Conservation (phyloP, 345 rosid genomes). For the Alliaria petiolata region DNA sequence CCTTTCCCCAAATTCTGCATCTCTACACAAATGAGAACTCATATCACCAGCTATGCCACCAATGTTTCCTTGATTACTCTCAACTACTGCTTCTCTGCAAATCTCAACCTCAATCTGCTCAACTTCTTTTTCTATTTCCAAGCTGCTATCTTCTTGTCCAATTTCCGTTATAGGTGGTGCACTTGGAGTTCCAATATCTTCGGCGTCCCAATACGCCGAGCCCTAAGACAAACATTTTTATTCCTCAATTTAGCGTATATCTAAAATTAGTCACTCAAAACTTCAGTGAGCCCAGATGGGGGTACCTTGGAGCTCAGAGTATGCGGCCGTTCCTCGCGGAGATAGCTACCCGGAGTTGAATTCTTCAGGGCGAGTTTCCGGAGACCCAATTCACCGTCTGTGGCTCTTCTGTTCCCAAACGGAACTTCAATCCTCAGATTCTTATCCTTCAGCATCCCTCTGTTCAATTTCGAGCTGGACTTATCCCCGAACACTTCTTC, state of each 20-base stretch:
- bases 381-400: slow-evolving; percentile 44
- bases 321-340: slow-evolving; percentile 45
- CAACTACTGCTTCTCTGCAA: slow-evolving; percentile 32
- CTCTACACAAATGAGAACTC: slow-evolving; percentile 27
- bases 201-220: slow-evolving; percentile 32
- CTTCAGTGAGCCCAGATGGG: background rate
- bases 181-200: slow-evolving; percentile 79
- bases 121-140: slow-evolving; percentile 37
- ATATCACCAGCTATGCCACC: slow-evolving; percentile 13
- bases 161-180: slow-evolving; percentile 80
- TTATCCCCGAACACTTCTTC: slow-evolving; percentile 36
- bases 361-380: slow-evolving; percentile 20
- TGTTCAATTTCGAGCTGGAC: slow-evolving; percentile 40
- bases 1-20: slow-evolving; percentile 50
- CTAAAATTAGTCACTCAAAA: background rate
- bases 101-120: slow-evolving; percentile 32
- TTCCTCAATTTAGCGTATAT: background rate
- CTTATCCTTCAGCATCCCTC: slow-evolving; percentile 51
- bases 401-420: slow-evolving; percentile 45
- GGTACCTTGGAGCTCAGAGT: slow-evolving; percentile 42
- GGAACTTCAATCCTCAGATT: slow-evolving; percentile 73
- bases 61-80: slow-evolving; percentile 20
- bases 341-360: slow-evolving; percentile 37
- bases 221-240: slow-evolving; percentile 34
- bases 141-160: slow-evolving; percentile 36